Base-by-base conservation (phyloP, 192 early-diverging fungal species). In the Rhizophagus sp. region DNA sequence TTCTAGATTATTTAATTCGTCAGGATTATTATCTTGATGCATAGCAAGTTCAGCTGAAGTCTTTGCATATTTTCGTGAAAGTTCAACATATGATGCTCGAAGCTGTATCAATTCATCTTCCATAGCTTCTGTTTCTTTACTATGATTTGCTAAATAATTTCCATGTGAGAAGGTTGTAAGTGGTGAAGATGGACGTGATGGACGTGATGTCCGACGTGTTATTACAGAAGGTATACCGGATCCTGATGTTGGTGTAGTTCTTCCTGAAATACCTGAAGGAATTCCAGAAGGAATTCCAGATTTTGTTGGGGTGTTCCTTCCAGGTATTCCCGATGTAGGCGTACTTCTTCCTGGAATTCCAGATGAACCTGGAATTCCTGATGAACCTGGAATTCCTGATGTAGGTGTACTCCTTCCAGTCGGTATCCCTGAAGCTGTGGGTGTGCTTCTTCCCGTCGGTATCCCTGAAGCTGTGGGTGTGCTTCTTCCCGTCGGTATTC, bases 81-180 rank as follows among this genome's bases (percentile, higher is more conserved):
- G 52, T 75, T 75, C 73, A 17, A 10, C 4, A 36, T 75, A 75
- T 17, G 73, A 75, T 24, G 52, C 34, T 36, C 36, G 25, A 34
- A 89, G 81, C 77, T 83, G 78, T 71, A 85, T 79, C 44, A 90
- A 80, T 82, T 90, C 84, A 22, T 79, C 62, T 83, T 88, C 88
- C 1, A 90, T 82, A 8, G 80, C 68, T 76, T 84, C 83, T 66
- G 52, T 5, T 36, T 69, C 66, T 24, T 30, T 69, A 17, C 34
- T n/a, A 19, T 30, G 12, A 44, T 70, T 11, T 11, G 0, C 1
- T 11, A 83, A 84, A 52, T 82, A 81, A 65, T 83, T 68, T 50
- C 49, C 49, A 50, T 57, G 52, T 15, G 34, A 11, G 44, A 70
- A 70, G 11, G 68, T 70, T 13, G 30, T 44, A n/a, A 41, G 39